Base-by-base conservation (phyloP, 495 filamentous ascomycete species). In the Letharia lupina region DNA sequence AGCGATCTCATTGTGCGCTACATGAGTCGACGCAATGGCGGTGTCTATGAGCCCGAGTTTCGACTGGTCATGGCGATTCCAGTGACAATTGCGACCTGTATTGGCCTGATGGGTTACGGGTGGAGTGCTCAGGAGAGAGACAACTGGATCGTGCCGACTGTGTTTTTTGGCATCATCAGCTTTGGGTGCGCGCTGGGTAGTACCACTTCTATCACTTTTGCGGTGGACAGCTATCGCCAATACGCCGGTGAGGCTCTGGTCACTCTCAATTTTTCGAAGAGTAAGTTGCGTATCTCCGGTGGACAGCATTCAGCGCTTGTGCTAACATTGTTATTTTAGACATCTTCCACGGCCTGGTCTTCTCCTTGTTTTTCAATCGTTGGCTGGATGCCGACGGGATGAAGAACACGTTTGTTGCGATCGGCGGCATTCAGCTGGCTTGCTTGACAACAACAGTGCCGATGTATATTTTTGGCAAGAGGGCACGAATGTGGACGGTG, bases 11-110 rank as follows among this genome's bases (percentile, higher is more conserved):
- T 97, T 60, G 91, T 92, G 7, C 84, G 83, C 61, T 86, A 74
- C 20, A 90, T 98, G 87, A 84, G 88, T 10, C 81, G 85, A 20
- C 82, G 86, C n/a, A 98, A 98, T 69, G 90, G 87, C 20, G 94
- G 94, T 11, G 80, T 98, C 18, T 98, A 97, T 76, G 94, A 97
- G 76, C 93, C 93, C 3, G 93, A 98, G 77, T 97, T 96, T 75
- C 82, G 93, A 33, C 83, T 98, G 16, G 86, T 96, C 62, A 97
- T 98, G 93, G 91, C 86, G 4, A 77, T 89, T 39, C 93, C 93
- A 4, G 84, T 97, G 23, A 83, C 87, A 0, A 67, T 97, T 58
- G 83, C 86, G 18, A 97, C 93, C 1, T 85, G 86, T 10, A 87
- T 93, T 41, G 94, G 93, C 4, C 80, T 97, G 48, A 94, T 96